phyloP scores from a whole-genome alignment of 805 yeast species.

The Ogataea polymorpha region DNA sequence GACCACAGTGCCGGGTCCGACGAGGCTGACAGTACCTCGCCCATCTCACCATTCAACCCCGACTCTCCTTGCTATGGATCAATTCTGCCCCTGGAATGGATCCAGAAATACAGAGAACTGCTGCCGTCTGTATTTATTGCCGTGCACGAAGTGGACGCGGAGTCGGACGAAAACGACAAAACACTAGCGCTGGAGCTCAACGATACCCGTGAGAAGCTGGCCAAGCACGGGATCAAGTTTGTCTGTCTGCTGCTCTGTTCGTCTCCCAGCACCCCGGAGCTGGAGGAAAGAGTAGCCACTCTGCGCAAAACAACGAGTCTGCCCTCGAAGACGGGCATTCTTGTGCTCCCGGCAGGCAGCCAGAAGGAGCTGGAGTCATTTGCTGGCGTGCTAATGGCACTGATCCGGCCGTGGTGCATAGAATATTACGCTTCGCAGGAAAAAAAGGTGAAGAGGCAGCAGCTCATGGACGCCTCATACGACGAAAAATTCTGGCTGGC shows the following conservation, averaged over 20 bases:
- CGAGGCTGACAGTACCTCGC: constrained; percentile 19
- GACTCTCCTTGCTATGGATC: constrained; percentile 40
- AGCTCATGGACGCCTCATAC: constrained; percentile 27
- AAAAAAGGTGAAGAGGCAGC: constrained; percentile 39
- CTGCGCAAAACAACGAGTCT: constrained; percentile 43
- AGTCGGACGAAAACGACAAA: constrained; percentile 25
- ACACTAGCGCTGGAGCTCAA: constrained; percentile 38
- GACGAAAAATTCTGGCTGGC: constrained; percentile 40
- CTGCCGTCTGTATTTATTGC: constrained; percentile 48
- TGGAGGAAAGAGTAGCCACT: constrained; percentile 34
- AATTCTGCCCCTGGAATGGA: constrained; percentile 47
- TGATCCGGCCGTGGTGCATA: constrained; percentile 37
- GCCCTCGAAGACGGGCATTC: constrained; percentile 42
- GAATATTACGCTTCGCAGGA: constrained; percentile 45
- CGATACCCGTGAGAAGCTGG: constrained; percentile 32
- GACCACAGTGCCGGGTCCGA: background rate
- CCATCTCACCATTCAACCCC: constrained; percentile 44
- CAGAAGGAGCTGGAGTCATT: constrained; percentile 41
- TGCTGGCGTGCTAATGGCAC: constrained; percentile 37
- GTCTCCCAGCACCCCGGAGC: constrained; percentile 28
- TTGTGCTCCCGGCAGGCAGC: constrained; percentile 41
- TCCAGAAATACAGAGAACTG: constrained; percentile 45
- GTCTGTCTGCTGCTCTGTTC: constrained; percentile 36
- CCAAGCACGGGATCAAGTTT: constrained; percentile 31
- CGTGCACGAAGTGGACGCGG: constrained; percentile 39